Percentiles rank a stretch among this genome's conserved stretches.
Evolutionary conservation across 2,329 filamentous ascomycete species (phyloP).

Genomic region (Aspergillus spinulosporus): DNA sequence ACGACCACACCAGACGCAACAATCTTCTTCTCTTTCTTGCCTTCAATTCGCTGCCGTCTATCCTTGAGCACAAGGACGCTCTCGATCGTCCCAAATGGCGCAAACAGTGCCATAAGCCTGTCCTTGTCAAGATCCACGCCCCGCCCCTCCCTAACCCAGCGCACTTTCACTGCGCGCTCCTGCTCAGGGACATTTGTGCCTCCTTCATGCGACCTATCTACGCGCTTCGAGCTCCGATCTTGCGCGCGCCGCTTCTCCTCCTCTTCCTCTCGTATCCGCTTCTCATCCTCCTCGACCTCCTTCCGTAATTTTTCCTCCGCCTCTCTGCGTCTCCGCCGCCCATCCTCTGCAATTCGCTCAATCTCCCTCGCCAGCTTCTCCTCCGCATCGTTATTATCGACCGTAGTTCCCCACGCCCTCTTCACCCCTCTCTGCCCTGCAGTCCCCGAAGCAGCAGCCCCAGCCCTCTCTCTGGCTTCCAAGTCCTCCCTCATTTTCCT

Average conservation of each 20-base stretch:
- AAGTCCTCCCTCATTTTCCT: conserved; percentile 82
- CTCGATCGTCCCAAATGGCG: conserved; percentile 58
- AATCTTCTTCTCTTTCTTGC: conserved; percentile 53
- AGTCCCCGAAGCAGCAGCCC: conserved; percentile 32
- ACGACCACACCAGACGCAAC: conserved; percentile 57
- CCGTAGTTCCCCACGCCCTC: conserved; percentile 50
- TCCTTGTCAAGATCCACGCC: conserved; percentile 51
- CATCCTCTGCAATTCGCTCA: conserved; percentile 54
- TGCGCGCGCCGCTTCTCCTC: conserved; percentile 45
- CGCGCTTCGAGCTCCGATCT: conserved; percentile 33
- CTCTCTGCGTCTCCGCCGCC: conserved; percentile 52
- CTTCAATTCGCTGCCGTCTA: conserved; percentile 54
- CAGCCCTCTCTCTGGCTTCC: conserved; percentile 69
- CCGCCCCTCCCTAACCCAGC: conserved; percentile 53
- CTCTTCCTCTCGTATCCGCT: conserved; percentile 40
- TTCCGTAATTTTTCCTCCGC: conserved; percentile 50
- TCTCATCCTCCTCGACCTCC: conserved; percentile 45
- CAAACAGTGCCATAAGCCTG: conserved; percentile 50
- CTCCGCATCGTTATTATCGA: conserved; percentile 44
- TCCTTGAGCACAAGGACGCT: conserved; percentile 57
- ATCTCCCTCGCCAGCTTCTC: conserved; percentile 56
- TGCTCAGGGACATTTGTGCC: conserved; percentile 52
- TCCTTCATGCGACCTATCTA: conserved; percentile 39
- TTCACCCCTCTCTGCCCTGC: conserved; percentile 57
- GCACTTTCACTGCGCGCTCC: conserved; percentile 59